Percentiles rank a stretch among this genome's conserved stretches.
These are phyloP conservation scores for Ambrosia artemisiifolia DNA, from an alignment of 129 eudicot genomes.

Conservation along the genomic window DNA sequence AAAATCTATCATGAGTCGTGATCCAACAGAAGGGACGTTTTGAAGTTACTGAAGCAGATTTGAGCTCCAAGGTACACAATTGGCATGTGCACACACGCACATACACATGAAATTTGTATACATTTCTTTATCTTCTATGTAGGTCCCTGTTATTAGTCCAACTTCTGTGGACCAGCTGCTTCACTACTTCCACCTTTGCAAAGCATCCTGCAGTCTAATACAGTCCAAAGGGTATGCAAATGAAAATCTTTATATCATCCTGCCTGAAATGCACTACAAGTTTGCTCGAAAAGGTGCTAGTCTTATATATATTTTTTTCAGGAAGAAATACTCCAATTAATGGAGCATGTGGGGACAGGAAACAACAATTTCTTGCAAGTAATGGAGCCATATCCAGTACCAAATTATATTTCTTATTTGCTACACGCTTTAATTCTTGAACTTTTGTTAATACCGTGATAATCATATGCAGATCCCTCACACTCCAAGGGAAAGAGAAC, in stretches of 20 bases:
- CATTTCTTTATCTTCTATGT: no score
- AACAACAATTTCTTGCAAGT: conserved; percentile 48
- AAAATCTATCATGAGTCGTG: conserved; percentile 64
- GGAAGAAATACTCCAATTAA: conserved; percentile 72
- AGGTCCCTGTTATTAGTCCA: no score
- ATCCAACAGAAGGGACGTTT: conserved; percentile 80
- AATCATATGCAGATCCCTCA: no score
- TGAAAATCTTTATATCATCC: not conserved
- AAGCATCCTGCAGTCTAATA: conserved; percentile 65
- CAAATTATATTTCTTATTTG: no score
- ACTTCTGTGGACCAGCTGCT: conserved; percentile 34
- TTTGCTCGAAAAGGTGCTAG: conserved; percentile 9
- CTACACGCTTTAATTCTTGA: no score
- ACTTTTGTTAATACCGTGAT: no score
- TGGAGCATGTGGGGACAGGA: conserved; percentile 51
- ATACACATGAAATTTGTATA: no score
- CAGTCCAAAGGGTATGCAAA: conserved; percentile 53
- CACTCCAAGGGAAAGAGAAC: no score
- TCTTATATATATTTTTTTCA: conserved; percentile 30
- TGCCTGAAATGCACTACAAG: not conserved
- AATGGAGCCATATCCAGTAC: no score
- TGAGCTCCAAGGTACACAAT: conserved; percentile 29
- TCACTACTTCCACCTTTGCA: conserved; percentile 76
- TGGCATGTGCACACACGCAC: no score
- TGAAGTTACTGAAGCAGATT: conserved; percentile 71